Base-by-base conservation (phyloP, 1,284 basidiomycete species). In the Microbotryomycetes sp. region DNA sequence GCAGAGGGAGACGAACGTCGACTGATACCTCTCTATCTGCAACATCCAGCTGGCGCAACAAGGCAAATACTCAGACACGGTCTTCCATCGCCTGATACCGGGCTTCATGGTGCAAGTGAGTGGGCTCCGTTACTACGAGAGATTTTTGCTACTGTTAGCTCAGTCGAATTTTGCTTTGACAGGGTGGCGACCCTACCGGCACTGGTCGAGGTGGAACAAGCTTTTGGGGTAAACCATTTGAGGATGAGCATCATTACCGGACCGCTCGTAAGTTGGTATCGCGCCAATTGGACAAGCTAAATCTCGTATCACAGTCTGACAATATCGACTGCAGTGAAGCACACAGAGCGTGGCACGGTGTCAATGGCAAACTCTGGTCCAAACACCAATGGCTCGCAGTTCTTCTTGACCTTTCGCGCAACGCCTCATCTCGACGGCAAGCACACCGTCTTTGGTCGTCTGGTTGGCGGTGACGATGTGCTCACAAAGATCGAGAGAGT, bases 391-490 rank as follows among this genome's bases (percentile, higher is more conserved):
- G 85, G 87, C 83, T 87, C 70, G n/a, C 70, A 57, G 80, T 76
- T 67, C 77, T 97, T 89, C 75, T 73, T 97, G 49, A 92, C 92
- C 0, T 97, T 96, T 80, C 82, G 81, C 59, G 77, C 84, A 4
- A 83, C 89, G 2, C 81, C 89, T 0, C 84, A 96, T 74, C 82
- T 97, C 15, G 66, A 72, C 36, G 59, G 59, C 23, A 66, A 92
- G 70, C 91, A 96, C 73, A 96, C 93, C 0, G 93, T 97, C 1
- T 99, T 99, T 74, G 94, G 96, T 2, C 92, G 96, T 70, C 80
- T 97, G 5, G 91, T 97, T 0, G 93, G 93, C 25, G 93, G 93
- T 3, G 90, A 94, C 73, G 88, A 92, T 46, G 86, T 94, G 2
- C 79, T 99, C 4, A 83, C 89, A 70, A 82, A 85, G 9, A 78